These are phyloP conservation scores for Miscanthus sacchariflorus DNA, from an alignment of 202 grass and related monocot species.

Conservation along the genomic window DNA sequence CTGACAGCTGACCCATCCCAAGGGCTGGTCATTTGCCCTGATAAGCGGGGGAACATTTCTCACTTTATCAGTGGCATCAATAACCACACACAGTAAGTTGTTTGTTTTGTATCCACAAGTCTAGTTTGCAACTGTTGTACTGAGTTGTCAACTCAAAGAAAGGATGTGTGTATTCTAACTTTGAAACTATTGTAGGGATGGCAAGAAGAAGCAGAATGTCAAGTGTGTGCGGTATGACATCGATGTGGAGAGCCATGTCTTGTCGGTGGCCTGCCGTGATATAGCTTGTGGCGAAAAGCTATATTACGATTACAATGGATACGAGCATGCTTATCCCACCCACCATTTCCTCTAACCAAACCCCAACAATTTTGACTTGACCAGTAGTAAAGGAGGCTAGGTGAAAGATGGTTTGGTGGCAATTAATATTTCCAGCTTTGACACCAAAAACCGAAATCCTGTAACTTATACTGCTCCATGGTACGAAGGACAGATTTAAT, in stretches of 20 bases:
- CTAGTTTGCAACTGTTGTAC: not conserved
- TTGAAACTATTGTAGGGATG: conserved; percentile 73
- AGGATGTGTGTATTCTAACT: conserved; percentile 14
- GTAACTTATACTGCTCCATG: conserved; percentile 40
- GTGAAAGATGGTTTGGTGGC: conserved; percentile 40
- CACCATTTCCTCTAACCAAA: conserved; percentile 82
- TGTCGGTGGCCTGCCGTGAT: conserved; percentile 86
- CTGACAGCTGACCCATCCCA: conserved; percentile 60
- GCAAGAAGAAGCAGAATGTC: conserved; percentile 87
- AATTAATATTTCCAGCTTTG: conserved; percentile 51
- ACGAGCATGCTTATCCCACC: conserved; percentile 83
- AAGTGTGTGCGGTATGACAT: conserved; percentile 93
- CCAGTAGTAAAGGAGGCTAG: conserved; percentile 26
- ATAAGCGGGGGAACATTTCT: conserved; percentile 84
- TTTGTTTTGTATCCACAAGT: not conserved
- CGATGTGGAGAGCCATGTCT: conserved; percentile 76
- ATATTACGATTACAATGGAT: conserved; percentile 95
- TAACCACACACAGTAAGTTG: conserved; percentile 87
- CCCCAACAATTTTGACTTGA: conserved; percentile 4
- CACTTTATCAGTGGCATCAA: conserved; percentile 96
- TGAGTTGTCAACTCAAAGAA: conserved; percentile 18
- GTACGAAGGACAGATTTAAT: not conserved
- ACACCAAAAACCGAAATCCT: conserved; percentile 27
- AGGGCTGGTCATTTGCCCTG: conserved; percentile 79
- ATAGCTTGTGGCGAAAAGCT: conserved; percentile 83